Evolutionary conservation across 352 stramenopile species (phyloP).

Genomic region (Elongisporangium prolatum): DNA sequence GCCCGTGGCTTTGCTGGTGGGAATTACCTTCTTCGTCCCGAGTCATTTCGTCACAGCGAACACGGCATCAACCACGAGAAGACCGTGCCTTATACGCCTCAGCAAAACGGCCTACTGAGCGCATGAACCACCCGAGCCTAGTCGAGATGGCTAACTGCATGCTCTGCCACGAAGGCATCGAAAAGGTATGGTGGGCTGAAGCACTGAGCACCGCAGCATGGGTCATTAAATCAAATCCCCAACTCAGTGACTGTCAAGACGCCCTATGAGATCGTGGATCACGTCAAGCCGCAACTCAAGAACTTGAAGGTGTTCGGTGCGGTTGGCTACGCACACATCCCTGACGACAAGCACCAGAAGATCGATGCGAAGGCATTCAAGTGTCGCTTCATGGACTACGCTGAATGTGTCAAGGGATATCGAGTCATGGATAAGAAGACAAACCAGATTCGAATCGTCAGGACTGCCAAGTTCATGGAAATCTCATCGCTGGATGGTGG

Average conservation of each 20-base stretch:
- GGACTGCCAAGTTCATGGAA: background rate
- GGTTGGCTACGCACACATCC: constrained; percentile 11
- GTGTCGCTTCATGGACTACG: constrained; percentile 19
- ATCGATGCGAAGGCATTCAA: constrained; percentile 14
- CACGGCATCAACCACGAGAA: constrained; percentile 13
- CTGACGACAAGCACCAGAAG: constrained; percentile 10
- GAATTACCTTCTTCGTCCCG: too few relatives aligned
- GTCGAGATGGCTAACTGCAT: constrained; percentile 12
- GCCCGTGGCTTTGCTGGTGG: too few relatives aligned
- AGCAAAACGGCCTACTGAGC: constrained; percentile 16
- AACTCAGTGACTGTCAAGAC: constrained; percentile 11
- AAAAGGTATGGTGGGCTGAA: constrained; percentile 12
- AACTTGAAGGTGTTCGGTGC: constrained; percentile 12
- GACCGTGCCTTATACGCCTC: constrained; percentile 14
- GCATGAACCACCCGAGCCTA: constrained; percentile 17
- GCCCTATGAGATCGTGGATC: constrained; percentile 6
- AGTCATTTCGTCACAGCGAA: too few relatives aligned
- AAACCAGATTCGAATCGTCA: constrained; percentile 1
- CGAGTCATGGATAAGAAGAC: constrained; percentile 4
- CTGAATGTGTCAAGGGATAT: constrained; percentile 15
- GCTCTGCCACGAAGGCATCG: constrained; percentile 9
- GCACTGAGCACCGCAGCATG: constrained; percentile 11
- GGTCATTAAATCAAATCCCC: constrained; percentile 11
- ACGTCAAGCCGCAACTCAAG: constrained; percentile 7
- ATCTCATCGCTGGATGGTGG: too few relatives aligned